Base-by-base conservation (phyloP, 441 rosid species). In the Sinapis alba region DNA sequence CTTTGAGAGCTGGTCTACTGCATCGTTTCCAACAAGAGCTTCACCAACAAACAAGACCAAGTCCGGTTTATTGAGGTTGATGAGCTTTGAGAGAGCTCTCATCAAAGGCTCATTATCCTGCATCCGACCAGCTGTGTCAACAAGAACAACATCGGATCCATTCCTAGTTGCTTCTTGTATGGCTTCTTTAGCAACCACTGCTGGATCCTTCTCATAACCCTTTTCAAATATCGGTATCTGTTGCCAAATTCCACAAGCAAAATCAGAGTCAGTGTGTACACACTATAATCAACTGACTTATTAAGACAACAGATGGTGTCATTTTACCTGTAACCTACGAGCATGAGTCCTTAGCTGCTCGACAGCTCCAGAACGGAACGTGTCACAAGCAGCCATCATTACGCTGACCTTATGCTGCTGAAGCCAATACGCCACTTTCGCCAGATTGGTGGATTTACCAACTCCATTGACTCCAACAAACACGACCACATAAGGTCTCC, bases 371-470 rank as follows among this genome's bases (percentile, higher is more conserved):
- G 99, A 87, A 32, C 99, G 88, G 81, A 95, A 95, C 58, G 99
- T 95, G 82, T 95, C 99, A 73, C 98, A 95, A 38, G 99, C 99
- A 84, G 99, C 99, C 98, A 95, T 95, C 99, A 91, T 93, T 68
- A 91, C 98, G 50, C 85, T 88, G 63, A 91, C 81, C 41, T 95
- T 82, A 81, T 93, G 98, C 96, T 92, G 97, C 78, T 69, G 84
- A 83, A 95, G 99, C 99, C 99, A 95, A 84, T 90, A 93, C 10
- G 99, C 99, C 54, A 95, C 99, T 92, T 95, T 93, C 18, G 99
- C 98, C 3, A 95, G 86, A 82, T 95, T 95, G 60, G 99, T 95
- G 47, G 99, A 95, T 81, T 93, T 95, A 60, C 99, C 99, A 78
- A 95, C 99, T 56, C 99, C 97, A 73, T 95, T 95, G 79, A 95